Evolutionary conservation across 2,329 filamentous ascomycete species (phyloP).

Genomic region (Leptographium galeiforme): DNA sequence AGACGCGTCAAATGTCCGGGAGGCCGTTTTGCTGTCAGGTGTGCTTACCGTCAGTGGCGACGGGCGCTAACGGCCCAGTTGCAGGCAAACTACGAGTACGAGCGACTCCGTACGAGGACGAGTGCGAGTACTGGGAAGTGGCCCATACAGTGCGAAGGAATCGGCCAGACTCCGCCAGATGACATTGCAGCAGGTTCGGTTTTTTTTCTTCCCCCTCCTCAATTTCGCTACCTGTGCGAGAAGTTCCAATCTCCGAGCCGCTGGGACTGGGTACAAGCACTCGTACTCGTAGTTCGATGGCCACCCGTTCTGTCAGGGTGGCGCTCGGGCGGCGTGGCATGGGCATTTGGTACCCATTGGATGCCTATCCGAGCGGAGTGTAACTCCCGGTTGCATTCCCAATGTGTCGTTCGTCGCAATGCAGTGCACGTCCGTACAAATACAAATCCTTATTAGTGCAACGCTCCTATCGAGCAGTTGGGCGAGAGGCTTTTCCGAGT

Average conservation of each 20-base stretch:
- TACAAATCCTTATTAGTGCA: not conserved
- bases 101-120: too few relatives aligned
- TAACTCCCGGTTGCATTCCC: not conserved
- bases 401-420: not conserved
- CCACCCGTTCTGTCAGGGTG: not conserved
- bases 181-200: not conserved
- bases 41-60: too few relatives aligned
- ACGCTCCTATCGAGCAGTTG: not conserved
- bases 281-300: not conserved
- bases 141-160: too few relatives aligned
- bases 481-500: too few relatives aligned
- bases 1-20: too few relatives aligned
- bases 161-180: too few relatives aligned
- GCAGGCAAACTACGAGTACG: too few relatives aligned
- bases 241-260: constrained; percentile 1
- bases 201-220: not conserved
- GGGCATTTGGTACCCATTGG: not conserved
- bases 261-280: not conserved
- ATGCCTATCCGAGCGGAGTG: not conserved
- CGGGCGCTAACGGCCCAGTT: too few relatives aligned
- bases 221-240: not conserved
- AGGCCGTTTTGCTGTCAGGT: too few relatives aligned
- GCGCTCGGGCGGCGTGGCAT: not conserved
- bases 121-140: too few relatives aligned
- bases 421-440: not conserved